Percentiles rank a stretch among this genome's conserved stretches.
Evolutionary conservation across 2,329 filamentous ascomycete species (phyloP).

Genomic region (Penicillium sp.): DNA sequence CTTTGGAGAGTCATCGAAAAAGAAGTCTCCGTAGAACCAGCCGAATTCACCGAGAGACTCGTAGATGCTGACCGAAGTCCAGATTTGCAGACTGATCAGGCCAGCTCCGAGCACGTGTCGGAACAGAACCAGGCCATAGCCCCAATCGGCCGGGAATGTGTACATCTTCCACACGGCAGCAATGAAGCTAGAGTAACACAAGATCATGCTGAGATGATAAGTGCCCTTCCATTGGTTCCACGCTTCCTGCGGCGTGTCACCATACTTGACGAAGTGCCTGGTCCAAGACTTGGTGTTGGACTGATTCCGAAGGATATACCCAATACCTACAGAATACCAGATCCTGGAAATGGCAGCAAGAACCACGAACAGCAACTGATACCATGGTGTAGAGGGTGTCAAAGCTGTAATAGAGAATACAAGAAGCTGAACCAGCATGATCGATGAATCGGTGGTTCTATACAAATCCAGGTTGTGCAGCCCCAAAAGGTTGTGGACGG

Average conservation of each 20-base stretch:
- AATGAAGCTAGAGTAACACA: conserved; percentile 82
- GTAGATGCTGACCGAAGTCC: conserved; percentile 88
- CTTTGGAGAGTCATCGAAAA: conserved; percentile 81
- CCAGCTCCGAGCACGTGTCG: conserved; percentile 76
- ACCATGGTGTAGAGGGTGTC: conserved; percentile 66
- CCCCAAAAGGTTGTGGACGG: conserved; percentile 76
- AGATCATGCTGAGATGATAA: conserved; percentile 82
- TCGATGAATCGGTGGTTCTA: conserved; percentile 73
- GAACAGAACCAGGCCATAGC: conserved; percentile 71
- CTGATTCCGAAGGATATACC: conserved; percentile 73
- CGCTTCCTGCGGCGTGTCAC: conserved; percentile 78
- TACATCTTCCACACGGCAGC: conserved; percentile 97
- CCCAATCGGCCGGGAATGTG: conserved; percentile 73
- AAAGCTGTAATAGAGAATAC: conserved; percentile 63
- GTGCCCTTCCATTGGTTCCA: conserved; percentile 98
- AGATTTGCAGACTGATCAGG: conserved; percentile 76
- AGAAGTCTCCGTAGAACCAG: conserved; percentile 99
- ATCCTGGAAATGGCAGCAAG: conserved; percentile 77
- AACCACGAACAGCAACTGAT: conserved; percentile 68
- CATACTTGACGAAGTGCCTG: conserved; percentile 92
- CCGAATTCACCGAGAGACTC: conserved; percentile 94
- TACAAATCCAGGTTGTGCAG: conserved; percentile 77
- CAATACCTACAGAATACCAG: conserved; percentile 86
- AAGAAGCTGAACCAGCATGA: conserved; percentile 67
- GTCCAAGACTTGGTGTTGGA: conserved; percentile 92